Evolutionary conservation across 164 flowering plant genomes (phyloP).

Genomic region (Hamamelis virginiana): DNA sequence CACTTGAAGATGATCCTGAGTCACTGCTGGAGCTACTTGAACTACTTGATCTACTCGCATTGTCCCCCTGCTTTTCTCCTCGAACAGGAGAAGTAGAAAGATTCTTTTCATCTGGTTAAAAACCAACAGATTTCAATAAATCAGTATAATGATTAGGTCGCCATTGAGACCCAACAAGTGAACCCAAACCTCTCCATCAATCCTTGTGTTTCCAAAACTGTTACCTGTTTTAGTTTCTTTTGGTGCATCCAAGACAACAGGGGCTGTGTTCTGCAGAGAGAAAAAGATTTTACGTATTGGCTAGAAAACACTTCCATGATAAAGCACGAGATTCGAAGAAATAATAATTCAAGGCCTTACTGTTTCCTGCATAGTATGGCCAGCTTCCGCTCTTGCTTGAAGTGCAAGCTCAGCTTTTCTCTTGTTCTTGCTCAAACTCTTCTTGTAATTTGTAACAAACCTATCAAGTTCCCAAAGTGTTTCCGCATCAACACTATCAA

Average conservation of each 20-base stretch:
- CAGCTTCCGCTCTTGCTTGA: conserved; percentile 36
- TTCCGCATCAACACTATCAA: conserved; percentile 77
- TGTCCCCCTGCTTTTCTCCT: conserved; percentile 25
- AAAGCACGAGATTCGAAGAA: not conserved
- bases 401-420: conserved; percentile 52
- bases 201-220: not conserved
- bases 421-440: conserved; percentile 61
- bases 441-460: conserved; percentile 64
- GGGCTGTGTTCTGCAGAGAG: conserved; percentile 33
- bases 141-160: not conserved
- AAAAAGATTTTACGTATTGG: not conserved
- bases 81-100: conserved; percentile 10
- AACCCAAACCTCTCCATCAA: not conserved
- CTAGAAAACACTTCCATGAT: not conserved
- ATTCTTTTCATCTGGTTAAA: conserved; percentile 21
- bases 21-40: conserved; percentile 49
- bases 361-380: conserved; percentile 14
- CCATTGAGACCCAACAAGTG: not conserved
- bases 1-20: conserved; percentile 50
- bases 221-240: conserved; percentile 43
- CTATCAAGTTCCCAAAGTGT: conserved; percentile 93
- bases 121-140: not conserved
- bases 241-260: conserved; percentile 20
- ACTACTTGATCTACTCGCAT: conserved; percentile 32
- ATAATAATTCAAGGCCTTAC: conserved; percentile 23